These are phyloP conservation scores for Xylariaceae sp. DNA, from an alignment of 2,329 filamentous ascomycete genomes.

Conservation along the genomic window DNA sequence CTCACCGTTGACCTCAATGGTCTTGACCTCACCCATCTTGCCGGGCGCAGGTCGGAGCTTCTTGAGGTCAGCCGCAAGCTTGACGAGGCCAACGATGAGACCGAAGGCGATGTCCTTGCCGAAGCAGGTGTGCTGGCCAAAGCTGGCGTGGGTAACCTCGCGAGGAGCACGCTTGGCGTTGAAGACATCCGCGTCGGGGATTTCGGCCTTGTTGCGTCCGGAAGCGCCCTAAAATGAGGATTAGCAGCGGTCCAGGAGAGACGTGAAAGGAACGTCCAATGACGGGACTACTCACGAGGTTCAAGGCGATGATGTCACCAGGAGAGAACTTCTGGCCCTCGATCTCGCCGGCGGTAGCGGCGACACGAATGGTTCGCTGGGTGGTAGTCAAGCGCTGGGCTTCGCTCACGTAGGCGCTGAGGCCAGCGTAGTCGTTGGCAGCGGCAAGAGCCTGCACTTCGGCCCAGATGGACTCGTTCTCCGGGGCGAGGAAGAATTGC, in stretches of 20 bases:
- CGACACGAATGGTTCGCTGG: constrained; percentile 37
- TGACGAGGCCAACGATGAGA: constrained; percentile 40
- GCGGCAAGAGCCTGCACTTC: constrained; percentile 39
- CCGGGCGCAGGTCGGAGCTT: constrained; percentile 42
- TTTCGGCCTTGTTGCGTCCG: constrained; percentile 36
- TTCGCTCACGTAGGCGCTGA: constrained; percentile 38
- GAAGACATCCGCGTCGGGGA: constrained; percentile 38
- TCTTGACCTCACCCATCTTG: constrained; percentile 42
- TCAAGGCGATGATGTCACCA: constrained; percentile 37
- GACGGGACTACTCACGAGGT: constrained; percentile 34
- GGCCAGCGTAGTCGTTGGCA: constrained; percentile 32
- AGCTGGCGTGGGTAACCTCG: constrained; percentile 41
- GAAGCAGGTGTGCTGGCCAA: constrained; percentile 44
- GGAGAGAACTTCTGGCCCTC: constrained; percentile 37
- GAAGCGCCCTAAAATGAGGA: constrained; percentile 31
- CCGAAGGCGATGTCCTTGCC: constrained; percentile 38
- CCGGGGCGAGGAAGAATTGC: constrained; percentile 37
- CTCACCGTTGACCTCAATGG: constrained; percentile 36
- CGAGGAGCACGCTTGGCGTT: constrained; percentile 38
- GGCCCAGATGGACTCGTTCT: constrained; percentile 39
- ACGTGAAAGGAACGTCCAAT: not conserved
- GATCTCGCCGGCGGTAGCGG: constrained; percentile 32
- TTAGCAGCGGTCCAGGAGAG: constrained; percentile 14
- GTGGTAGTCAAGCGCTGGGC: constrained; percentile 38
- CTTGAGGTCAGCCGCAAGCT: constrained; percentile 40